Percentiles rank a stretch among this genome's conserved stretches.
Evolutionary conservation across 2,329 filamentous ascomycete genomes (phyloP).

Genomic region (Fonsecaea monophora): DNA sequence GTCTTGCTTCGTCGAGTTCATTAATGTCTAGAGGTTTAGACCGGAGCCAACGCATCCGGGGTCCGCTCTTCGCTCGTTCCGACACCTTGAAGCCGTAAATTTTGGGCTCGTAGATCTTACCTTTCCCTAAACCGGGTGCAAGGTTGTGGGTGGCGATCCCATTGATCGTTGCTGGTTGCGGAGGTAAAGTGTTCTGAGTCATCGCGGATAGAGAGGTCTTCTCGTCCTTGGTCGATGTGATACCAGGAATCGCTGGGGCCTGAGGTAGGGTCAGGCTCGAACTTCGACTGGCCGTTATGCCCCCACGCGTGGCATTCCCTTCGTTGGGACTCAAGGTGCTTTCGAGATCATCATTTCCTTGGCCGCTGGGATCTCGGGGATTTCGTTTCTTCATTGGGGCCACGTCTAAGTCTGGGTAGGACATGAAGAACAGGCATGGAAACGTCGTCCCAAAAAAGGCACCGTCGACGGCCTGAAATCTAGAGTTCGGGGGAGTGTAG

Average conservation of each 20-base stretch:
- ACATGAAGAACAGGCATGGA: conserved; percentile 96
- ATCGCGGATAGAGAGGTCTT: conserved; percentile 45
- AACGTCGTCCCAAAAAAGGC: conserved; percentile 99
- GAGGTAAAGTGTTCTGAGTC: conserved; percentile 45
- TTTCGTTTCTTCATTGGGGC: conserved; percentile 67
- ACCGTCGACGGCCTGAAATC: conserved; percentile 96
- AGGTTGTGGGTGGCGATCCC: conserved; percentile 87
- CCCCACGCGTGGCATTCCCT: conserved; percentile 29
- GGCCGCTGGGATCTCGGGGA: conserved; percentile 29
- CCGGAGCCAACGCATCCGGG: conserved; percentile 95
- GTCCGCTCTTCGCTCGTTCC: conserved; percentile 85
- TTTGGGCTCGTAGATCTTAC: conserved; percentile 88
- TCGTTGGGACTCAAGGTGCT: conserved; percentile 40
- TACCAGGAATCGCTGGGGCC: conserved; percentile 42
- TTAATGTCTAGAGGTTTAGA: conserved; percentile 79
- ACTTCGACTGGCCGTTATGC: conserved; percentile 38
- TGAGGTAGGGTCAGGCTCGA: conserved; percentile 37
- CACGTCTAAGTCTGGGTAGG: conserved; percentile 94
- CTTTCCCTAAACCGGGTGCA: conserved; percentile 80
- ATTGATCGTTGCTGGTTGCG: conserved; percentile 70
- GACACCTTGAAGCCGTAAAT: conserved; percentile 98
- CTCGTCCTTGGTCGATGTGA: conserved; percentile 42
- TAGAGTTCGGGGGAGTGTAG: conserved; percentile 95
- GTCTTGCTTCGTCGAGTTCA: conserved; percentile 76
- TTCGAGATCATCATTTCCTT: conserved; percentile 36